These are phyloP conservation scores for Nothophaeocryptopus gaeumannii DNA, from an alignment of 2,329 filamentous ascomycete species.

Conservation along the genomic window DNA sequence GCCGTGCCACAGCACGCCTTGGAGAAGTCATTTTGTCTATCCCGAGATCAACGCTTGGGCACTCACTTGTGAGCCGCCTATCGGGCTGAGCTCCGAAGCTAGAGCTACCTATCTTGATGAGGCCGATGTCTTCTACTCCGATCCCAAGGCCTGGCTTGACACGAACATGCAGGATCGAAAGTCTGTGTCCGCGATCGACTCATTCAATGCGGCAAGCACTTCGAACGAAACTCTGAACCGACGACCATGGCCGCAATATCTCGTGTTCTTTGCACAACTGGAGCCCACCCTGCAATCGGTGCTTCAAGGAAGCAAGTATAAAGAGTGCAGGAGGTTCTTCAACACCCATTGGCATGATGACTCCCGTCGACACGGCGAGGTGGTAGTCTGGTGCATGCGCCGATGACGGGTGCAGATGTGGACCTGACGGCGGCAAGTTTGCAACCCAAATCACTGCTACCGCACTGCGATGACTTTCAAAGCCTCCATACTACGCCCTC, in stretches of 20 bases:
- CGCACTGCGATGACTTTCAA: not conserved
- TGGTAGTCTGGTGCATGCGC: constrained; percentile 54
- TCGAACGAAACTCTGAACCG: not conserved
- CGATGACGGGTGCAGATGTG: constrained; percentile 1
- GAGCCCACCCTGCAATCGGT: constrained; percentile 48
- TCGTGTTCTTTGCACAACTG: constrained; percentile 58
- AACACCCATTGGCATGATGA: constrained; percentile 65
- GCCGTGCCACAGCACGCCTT: constrained; percentile 94
- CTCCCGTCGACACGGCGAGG: constrained; percentile 58
- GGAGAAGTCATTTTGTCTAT: constrained; percentile 83
- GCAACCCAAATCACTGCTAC: not conserved
- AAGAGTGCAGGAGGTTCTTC: constrained; percentile 58
- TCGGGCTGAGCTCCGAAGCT: constrained; percentile 62
- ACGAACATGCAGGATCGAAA: constrained; percentile 38
- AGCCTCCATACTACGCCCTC: not conserved
- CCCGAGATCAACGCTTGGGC: constrained; percentile 75
- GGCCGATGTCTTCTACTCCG: constrained; percentile 81
- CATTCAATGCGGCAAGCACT: not conserved
- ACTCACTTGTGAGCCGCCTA: constrained; percentile 83
- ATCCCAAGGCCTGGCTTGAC: constrained; percentile 50
- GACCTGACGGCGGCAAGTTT: not conserved
- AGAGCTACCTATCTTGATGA: constrained; percentile 76
- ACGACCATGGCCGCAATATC: constrained; percentile 44
- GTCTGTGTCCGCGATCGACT: not conserved
- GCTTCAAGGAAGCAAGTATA: constrained; percentile 50